Base-by-base conservation (phyloP, 2,329 filamentous ascomycete genomes). In the Hirsutella rhossiliensis region DNA sequence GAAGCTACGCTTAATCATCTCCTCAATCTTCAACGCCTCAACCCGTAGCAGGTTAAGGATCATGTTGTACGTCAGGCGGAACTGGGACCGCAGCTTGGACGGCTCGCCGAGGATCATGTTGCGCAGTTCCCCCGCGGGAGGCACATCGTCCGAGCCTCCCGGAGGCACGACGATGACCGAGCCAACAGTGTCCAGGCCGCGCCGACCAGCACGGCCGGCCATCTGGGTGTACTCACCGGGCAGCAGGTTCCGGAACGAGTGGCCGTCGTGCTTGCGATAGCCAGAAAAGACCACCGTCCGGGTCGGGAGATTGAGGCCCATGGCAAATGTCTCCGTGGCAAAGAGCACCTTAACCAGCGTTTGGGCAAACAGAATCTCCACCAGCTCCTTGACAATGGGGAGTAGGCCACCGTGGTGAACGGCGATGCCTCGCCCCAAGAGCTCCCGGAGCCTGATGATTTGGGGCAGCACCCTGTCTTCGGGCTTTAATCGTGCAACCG, bases 1-100 rank as follows among this genome's bases (percentile, higher is more conserved):
- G 71, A 98, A 98, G 62, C 89, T 96, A 52, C 92, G 84, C 73
- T 98, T 98, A 70, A 98, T 98, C 92, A 98, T 98, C 65, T 98
- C 92, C 62, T 98, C 92, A 54, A 98, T 97, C 68, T 96, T 97
- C 51, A 98, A 67, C 3, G 92, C 92, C 62, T 98, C 92, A 2
- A 98, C 92, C 31, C 92, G 83, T 41, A 98, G 72, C 29, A 98
- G 71, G 57, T 97, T 98, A 28, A 98, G 70, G 48, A 98, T 98
- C 92, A 98, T 98, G 65, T 97, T 98, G 71, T 98, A 98, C 0
- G 94, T 98, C 40, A 98, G 72, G 48, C 92, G 80, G 71, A 98
- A 98, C 58, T 98, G 92, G 7, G 90, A 97, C 40, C 88, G 80
- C 41, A 98, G 75, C 65, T 97, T 97, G 23, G 88, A 95, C 29